Evolutionary conservation across 371 early-diverging fungal species (phyloP), one percentile per base, ranked within the genome.

Genomic region (Batkoa obscura): DNA sequence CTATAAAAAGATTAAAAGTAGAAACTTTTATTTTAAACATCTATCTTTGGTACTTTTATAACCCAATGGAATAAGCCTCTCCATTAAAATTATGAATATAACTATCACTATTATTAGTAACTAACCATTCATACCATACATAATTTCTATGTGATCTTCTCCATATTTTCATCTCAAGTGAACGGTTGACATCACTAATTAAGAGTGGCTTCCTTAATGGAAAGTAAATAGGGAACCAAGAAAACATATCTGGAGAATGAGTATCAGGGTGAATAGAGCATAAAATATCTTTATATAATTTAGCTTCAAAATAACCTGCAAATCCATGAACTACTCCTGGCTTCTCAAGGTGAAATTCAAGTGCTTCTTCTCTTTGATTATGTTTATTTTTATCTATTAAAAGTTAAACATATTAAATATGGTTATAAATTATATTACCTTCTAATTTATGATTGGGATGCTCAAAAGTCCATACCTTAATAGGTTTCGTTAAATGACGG

Each of bases 141-240:
- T 86, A 90, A 45, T 84, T 64, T 4, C 62, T 62, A 54, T 78
- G 76, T 4, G 84, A 71, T 43, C 73, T 66, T 15, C 96, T 68
- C 94, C 96, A 95, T 59, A 93, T 80, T 56, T 85, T 76, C n/a
- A 86, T 64, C 2, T 72, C 70, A 0, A 94, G 65, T 1, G 23
- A 23, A 23, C 57, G 59, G 1, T 79, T 64, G 3, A 73, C 79
- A 3, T 66, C 61, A 9, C 77, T 73, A 3, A 84, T 72, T 57
- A 73, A 71, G 15, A 92, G 53, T 1, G 94, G 95, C 39, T 73
- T 75, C 69, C 74, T 69, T 48, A 94, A 43, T 2, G 94, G 96
- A 66, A 96, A 93, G 62, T 75, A 93, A 52, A 96, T 84, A 0
- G 96, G 94, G 68, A 96, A 96, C 97, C 97, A 96, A 60, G 86